Conservation (phyloP, 176 grass and related monocot species). For the Bothriochloa decipiens region DNA sequence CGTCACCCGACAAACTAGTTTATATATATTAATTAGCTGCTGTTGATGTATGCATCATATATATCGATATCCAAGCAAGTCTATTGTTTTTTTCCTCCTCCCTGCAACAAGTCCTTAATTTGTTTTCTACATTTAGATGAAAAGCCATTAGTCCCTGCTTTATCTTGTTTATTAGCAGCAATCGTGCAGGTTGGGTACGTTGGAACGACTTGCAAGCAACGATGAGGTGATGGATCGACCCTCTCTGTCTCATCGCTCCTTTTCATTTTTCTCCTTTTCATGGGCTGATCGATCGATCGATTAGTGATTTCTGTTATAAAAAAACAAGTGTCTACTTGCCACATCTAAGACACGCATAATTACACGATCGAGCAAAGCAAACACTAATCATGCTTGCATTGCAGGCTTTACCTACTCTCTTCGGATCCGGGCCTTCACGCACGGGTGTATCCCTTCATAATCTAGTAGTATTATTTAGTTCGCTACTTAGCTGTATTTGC, state of each 20-base stretch:
- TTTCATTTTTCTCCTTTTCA: conserved; percentile 25
- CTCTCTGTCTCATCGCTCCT: background rate
- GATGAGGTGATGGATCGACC: conserved; percentile 16
- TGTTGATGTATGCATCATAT: conserved; percentile 33
- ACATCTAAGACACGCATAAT: conserved; percentile 16
- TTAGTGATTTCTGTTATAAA: background rate
- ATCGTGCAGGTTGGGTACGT: conserved; percentile 43
- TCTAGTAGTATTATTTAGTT: background rate
- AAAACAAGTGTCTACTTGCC: conserved; percentile 6
- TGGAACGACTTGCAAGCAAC: conserved; percentile 54
- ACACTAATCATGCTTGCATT: background rate
- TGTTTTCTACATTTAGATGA: conserved; percentile 1
- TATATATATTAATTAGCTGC: conserved; percentile 13
- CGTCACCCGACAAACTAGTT: conserved; percentile 36
- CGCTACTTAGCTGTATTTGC: background rate
- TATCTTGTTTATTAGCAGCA: background rate
- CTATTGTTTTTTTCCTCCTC: background rate
- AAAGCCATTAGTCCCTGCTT: background rate
- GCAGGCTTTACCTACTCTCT: background rate
- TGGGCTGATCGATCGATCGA: background rate
- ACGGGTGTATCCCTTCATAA: conserved; percentile 18
- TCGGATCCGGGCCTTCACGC: conserved; percentile 4
- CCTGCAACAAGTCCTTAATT: background rate
- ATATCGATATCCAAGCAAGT: too few species aligned
- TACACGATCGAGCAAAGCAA: background rate